Conservation (phyloP, 2,329 filamentous ascomycete species). For the Calycina herbarum region DNA sequence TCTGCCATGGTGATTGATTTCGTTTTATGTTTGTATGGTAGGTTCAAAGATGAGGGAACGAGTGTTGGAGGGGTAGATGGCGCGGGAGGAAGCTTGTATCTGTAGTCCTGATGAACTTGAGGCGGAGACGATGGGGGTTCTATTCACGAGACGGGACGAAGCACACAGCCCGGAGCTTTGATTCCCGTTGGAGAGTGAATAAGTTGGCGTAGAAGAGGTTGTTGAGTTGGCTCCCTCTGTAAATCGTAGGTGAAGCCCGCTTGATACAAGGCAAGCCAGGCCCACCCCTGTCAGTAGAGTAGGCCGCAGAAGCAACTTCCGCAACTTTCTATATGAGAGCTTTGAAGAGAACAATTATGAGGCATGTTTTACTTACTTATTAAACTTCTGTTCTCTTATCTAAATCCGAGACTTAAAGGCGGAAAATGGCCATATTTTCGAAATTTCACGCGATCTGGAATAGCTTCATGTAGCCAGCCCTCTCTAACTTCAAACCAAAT, state of each 20-base stretch:
- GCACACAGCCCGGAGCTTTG: background rate
- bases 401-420: no score
- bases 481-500: background rate
- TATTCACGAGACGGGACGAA: background rate
- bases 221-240: background rate
- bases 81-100: background rate
- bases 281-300: background rate
- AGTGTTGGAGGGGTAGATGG: background rate
- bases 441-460: no score
- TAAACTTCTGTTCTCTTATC: background rate
- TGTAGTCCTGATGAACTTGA: background rate
- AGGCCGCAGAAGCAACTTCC: background rate
- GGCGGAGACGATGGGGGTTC: background rate
- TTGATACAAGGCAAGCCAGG: background rate
- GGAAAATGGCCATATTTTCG: no score
- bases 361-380: no score
- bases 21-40: background rate
- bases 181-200: background rate
- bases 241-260: background rate
- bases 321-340: background rate
- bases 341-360: background rate
- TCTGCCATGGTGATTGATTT: conserved; percentile 70
- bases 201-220: background rate
- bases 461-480: no score
- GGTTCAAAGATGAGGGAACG: background rate